Percentiles rank a stretch among this genome's conserved stretches.
phyloP scores from a whole-genome alignment of 805 yeast genomes.

The Pichia gijzeniarum region DNA sequence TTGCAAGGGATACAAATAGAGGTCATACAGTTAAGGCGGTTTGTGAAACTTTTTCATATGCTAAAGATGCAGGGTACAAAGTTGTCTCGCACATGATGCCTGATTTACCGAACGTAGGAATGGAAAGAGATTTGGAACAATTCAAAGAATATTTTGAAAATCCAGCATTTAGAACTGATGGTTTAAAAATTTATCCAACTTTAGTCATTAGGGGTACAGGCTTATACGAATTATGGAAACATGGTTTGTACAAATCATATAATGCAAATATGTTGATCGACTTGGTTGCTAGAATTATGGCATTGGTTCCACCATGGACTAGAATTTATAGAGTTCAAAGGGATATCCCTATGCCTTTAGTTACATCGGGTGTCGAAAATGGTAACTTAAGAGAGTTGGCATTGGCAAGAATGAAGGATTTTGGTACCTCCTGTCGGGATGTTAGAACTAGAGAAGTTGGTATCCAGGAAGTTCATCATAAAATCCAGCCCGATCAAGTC shows the following conservation, averaged over 20 bases:
- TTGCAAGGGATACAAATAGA: slow-evolving; percentile 95
- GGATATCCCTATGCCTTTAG: slow-evolving; percentile 98
- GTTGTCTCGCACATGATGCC: slow-evolving; percentile 99
- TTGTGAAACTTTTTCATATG: slow-evolving; percentile 88
- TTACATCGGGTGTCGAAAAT: slow-evolving; percentile 95
- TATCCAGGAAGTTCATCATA: slow-evolving; percentile 96
- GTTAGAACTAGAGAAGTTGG: slow-evolving; percentile 98
- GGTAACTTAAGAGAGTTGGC: slow-evolving; percentile 96
- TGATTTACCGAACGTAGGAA: slow-evolving; percentile 95
- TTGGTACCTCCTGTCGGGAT: slow-evolving; percentile 93
- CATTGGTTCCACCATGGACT: slow-evolving; percentile 98
- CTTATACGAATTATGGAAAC: slow-evolving; percentile 93
- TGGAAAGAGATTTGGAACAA: slow-evolving; percentile 96
- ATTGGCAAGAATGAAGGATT: slow-evolving; percentile 94
- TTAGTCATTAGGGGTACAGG: slow-evolving; percentile 97
- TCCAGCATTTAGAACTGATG: slow-evolving; percentile 96
- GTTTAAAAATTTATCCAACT: slow-evolving; percentile 91
- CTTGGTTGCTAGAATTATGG: slow-evolving; percentile 90
- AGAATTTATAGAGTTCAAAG: slow-evolving; percentile 97
- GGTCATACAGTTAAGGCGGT: slow-evolving; percentile 97
- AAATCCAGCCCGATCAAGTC: slow-evolving; percentile 94
- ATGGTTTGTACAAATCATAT: slow-evolving; percentile 89
- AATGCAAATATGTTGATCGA: slow-evolving; percentile 92
- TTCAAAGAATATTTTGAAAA: slow-evolving; percentile 94
- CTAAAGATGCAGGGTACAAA: slow-evolving; percentile 98